These are phyloP conservation scores for Gentiana macrophylla DNA, from an alignment of 257 asterid genomes.

Conservation along the genomic window DNA sequence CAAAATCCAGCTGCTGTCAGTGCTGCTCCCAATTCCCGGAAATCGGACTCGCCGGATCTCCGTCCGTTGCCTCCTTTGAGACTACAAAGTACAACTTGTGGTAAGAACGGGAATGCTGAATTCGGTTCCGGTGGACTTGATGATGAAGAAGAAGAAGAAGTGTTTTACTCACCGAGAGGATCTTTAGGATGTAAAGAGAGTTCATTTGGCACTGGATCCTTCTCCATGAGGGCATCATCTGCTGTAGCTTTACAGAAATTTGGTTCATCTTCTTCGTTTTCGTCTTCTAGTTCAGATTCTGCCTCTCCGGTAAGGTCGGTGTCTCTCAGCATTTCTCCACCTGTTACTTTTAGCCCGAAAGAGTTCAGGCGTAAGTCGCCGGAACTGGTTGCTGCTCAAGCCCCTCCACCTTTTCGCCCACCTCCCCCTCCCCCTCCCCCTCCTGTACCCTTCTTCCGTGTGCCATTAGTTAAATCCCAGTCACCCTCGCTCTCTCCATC, in stretches of 20 bases:
- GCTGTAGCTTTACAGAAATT: constrained; percentile 38
- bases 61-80: constrained; percentile 72
- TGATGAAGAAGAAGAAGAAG: constrained; percentile 27
- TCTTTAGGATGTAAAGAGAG: constrained; percentile 54
- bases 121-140: constrained; percentile 21
- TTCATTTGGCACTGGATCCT: constrained; percentile 58
- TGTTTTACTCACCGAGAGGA: constrained; percentile 74
- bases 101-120: constrained; percentile 26
- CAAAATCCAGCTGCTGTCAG: constrained; percentile 17
- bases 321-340: constrained; percentile 74
- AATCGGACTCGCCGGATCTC: constrained; percentile 84
- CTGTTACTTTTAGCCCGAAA: constrained; percentile 53
- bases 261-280: constrained; percentile 45
- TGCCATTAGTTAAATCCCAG: constrained; percentile 18
- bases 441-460: constrained; percentile 9
- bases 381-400: constrained; percentile 62
- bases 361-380: constrained; percentile 66
- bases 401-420: constrained; percentile 23
- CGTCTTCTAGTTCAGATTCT: constrained; percentile 64
- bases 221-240: constrained; percentile 47
- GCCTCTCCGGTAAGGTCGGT: constrained; percentile 78
- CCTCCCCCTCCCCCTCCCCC: constrained; percentile 11
- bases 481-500: constrained; percentile 9
- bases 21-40: constrained; percentile 26
- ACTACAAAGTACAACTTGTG: constrained; percentile 19